phyloP scores from a whole-genome alignment of 2,329 filamentous ascomycete genomes.

The Canariomyces notabilis region DNA sequence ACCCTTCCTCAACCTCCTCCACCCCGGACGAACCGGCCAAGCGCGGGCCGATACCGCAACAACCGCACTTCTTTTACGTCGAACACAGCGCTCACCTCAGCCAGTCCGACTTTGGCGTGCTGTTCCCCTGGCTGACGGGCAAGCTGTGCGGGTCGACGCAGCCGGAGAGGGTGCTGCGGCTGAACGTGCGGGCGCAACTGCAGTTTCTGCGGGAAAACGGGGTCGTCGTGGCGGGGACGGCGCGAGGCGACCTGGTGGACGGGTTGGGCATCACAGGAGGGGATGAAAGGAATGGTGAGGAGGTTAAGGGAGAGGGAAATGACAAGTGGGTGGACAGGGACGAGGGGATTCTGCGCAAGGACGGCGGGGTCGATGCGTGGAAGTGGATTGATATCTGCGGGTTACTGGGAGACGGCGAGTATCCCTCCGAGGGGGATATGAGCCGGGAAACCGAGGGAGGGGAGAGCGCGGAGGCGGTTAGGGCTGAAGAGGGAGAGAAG shows the following conservation, averaged over 20 bases:
- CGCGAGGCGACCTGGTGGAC: conserved; percentile 44
- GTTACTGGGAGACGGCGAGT: conserved; percentile 36
- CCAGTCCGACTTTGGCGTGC: conserved; percentile 76
- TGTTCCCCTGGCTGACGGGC: conserved; percentile 69
- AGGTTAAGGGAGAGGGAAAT: not conserved
- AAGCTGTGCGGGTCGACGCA: conserved; percentile 50
- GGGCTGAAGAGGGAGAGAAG: conserved; percentile 16
- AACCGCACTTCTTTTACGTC: conserved; percentile 72
- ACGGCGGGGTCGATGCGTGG: conserved; percentile 41
- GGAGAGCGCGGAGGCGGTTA: not conserved
- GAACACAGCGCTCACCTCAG: conserved; percentile 70
- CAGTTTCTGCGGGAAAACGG: conserved; percentile 51
- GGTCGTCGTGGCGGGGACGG: conserved; percentile 46
- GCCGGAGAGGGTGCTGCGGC: conserved; percentile 53
- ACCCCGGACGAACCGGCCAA: not conserved
- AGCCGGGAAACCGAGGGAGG: not conserved
- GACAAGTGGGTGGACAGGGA: conserved; percentile 43
- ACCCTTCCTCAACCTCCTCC: conserved; percentile 36
- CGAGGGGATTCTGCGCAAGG: conserved; percentile 46
- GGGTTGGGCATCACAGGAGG: conserved; percentile 35
- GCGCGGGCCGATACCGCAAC: conserved; percentile 37
- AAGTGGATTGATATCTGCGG: conserved; percentile 49
- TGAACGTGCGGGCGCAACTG: conserved; percentile 55
- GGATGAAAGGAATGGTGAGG: not conserved
- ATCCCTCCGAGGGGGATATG: conserved; percentile 18